phyloP scores from a whole-genome alignment of 2,329 filamentous ascomycete genomes.

The Pseudopithomyces chartarum region DNA sequence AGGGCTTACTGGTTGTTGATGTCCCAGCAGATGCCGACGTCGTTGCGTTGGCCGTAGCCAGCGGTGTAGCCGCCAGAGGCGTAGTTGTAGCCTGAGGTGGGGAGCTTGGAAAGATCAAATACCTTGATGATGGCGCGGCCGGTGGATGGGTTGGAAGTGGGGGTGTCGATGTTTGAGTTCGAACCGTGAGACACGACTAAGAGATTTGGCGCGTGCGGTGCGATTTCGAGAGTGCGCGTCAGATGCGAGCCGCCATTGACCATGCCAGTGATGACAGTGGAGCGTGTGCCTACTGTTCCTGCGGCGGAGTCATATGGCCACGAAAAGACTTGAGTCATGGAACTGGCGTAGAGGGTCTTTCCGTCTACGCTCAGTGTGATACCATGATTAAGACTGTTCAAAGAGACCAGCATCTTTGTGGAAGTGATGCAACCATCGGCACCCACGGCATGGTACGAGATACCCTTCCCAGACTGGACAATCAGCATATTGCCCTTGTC shows the following conservation, averaged over 20 bases:
- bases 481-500: conserved; percentile 39
- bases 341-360: conserved; percentile 59
- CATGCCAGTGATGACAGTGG: conserved; percentile 66
- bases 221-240: conserved; percentile 69
- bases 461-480: conserved; percentile 40
- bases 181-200: conserved; percentile 71
- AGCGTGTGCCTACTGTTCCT: conserved; percentile 53
- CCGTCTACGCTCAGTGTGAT: conserved; percentile 54
- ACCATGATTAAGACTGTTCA: conserved; percentile 55
- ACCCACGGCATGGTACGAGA: conserved; percentile 35
- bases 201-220: conserved; percentile 57
- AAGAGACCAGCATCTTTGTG: conserved; percentile 37
- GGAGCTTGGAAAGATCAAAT: conserved; percentile 55
- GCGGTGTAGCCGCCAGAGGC: conserved; percentile 55
- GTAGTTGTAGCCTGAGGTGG: conserved; percentile 51
- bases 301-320: conserved; percentile 66
- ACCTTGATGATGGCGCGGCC: conserved; percentile 70
- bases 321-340: conserved; percentile 60
- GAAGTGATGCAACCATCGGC: conserved; percentile 36
- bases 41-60: conserved; percentile 74
- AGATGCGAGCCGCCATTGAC: conserved; percentile 60
- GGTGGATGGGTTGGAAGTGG: conserved; percentile 54
- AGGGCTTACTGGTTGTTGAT: conserved; percentile 55
- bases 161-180: conserved; percentile 63
- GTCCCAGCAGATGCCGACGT: conserved; percentile 62